Evolutionary conservation across 2,329 filamentous ascomycete genomes (phyloP).

Genomic region (Alternaria sp.): DNA sequence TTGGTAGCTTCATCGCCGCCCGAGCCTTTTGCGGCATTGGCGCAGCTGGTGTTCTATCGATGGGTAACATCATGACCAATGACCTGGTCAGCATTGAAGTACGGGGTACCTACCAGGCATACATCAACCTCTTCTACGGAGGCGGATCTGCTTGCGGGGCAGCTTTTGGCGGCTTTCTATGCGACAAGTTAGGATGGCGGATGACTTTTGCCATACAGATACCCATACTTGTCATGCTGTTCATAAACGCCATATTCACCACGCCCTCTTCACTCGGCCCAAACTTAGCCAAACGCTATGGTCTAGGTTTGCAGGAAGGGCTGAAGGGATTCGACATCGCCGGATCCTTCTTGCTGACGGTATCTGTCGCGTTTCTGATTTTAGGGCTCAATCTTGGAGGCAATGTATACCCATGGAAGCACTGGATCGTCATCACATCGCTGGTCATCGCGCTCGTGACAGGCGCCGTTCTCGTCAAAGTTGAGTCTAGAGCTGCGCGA

Average conservation of each 20-base stretch:
- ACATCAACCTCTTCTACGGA: conserved; percentile 70
- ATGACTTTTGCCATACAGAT: conserved; percentile 69
- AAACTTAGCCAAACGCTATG: conserved; percentile 51
- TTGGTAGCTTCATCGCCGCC: conserved; percentile 74
- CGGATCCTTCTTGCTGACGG: conserved; percentile 56
- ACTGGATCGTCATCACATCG: conserved; percentile 58
- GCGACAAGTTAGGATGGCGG: conserved; percentile 74
- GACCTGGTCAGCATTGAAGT: conserved; percentile 77
- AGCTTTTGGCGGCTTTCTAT: conserved; percentile 72
- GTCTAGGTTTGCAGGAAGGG: conserved; percentile 50
- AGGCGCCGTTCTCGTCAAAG: conserved; percentile 50
- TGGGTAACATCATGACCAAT: conserved; percentile 73
- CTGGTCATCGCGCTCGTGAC: conserved; percentile 51
- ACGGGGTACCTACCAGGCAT: conserved; percentile 75
- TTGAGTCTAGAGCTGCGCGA: conserved; percentile 46
- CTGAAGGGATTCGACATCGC: conserved; percentile 58
- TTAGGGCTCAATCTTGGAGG: conserved; percentile 61
- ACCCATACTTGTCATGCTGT: conserved; percentile 55
- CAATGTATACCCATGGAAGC: conserved; percentile 59
- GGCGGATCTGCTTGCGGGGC: conserved; percentile 62
- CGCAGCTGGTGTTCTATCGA: conserved; percentile 72
- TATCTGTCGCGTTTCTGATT: conserved; percentile 57
- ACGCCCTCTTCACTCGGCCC: conserved; percentile 56
- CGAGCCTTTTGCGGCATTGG: conserved; percentile 75
- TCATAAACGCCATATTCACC: conserved; percentile 52